Evolutionary conservation across 305 asterid species (phyloP).

Genomic region (Fraxinus baroniana): DNA sequence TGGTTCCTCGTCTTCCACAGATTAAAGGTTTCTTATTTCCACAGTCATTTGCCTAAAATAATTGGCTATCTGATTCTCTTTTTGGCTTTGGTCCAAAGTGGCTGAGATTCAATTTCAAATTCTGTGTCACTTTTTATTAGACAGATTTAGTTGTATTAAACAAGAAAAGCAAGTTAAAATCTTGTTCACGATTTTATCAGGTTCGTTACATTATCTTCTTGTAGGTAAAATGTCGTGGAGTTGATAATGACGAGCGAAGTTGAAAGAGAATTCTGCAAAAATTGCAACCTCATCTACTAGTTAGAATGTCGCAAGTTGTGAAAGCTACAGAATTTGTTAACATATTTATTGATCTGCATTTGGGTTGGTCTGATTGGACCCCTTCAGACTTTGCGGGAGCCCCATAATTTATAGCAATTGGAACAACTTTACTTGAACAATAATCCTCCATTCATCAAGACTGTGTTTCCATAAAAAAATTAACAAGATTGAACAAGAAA

Average conservation of each 20-base stretch:
- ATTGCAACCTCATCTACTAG: conserved; percentile 24
- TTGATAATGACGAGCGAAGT: conserved; percentile 19
- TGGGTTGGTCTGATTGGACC: not conserved
- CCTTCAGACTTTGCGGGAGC: not conserved
- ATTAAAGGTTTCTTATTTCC: conserved; percentile 46
- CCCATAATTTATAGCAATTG: not conserved
- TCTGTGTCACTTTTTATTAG: conserved; percentile 22
- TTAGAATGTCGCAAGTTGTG: conserved; percentile 41
- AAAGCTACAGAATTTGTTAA: conserved; percentile 31
- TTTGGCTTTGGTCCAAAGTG: conserved; percentile 29
- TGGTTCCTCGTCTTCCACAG: conserved; percentile 34
- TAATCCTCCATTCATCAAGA: not conserved
- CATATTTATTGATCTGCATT: not conserved
- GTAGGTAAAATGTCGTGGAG: not conserved
- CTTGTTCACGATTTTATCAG: not conserved
- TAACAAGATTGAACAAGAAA: not conserved
- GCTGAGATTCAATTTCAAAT: conserved; percentile 32
- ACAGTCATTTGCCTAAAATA: conserved; percentile 24
- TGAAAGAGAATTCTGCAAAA: conserved; percentile 24
- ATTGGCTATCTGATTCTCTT: conserved; percentile 17
- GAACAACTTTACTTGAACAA: not conserved
- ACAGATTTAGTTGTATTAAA: not conserved
- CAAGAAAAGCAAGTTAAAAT: not conserved
- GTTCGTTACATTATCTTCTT: not conserved
- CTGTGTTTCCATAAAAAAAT: not conserved